Evolutionary conservation across 192 early-diverging fungal species (phyloP).

Genomic region (Coemansia biformis): DNA sequence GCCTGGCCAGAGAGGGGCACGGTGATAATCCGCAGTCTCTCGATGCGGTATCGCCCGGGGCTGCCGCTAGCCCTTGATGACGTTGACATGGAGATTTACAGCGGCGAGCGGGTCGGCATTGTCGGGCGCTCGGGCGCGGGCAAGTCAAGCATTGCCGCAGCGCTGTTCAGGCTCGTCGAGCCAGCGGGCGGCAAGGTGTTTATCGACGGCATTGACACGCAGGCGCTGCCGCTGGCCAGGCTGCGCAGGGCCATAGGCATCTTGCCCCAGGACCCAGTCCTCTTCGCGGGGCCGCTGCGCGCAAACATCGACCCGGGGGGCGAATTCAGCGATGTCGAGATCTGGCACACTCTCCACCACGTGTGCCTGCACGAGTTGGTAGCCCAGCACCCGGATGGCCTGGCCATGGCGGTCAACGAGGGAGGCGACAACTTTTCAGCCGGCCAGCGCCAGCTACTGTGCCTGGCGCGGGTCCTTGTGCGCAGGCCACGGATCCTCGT

Average conservation of each 20-base stretch:
- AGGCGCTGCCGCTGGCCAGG: conserved; percentile 51
- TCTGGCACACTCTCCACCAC: conserved; percentile 64
- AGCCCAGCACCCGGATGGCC: conserved; percentile 9
- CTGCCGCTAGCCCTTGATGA: conserved; percentile 32
- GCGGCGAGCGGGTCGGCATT: conserved; percentile 70
- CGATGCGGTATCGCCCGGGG: conserved; percentile 28
- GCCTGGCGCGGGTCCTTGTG: conserved; percentile 59
- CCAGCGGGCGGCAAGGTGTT: conserved; percentile 52
- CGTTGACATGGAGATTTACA: conserved; percentile 58
- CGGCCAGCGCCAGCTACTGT: conserved; percentile 72
- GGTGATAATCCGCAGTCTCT: conserved; percentile 31
- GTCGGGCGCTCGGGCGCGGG: conserved; percentile 85
- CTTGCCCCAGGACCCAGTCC: conserved; percentile 70
- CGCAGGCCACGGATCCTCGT: conserved; percentile 67
- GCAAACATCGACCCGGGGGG: conserved; percentile 68
- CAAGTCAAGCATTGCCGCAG: conserved; percentile 60
- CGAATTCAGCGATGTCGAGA: conserved; percentile 56
- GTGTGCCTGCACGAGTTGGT: conserved; percentile 30
- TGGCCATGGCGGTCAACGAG: conserved; percentile 49
- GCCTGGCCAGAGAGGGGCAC: conserved; percentile 37
- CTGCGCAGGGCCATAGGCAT: conserved; percentile 61
- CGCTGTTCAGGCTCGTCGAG: conserved; percentile 72
- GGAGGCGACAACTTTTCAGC: conserved; percentile 69
- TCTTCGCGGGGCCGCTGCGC: conserved; percentile 66
- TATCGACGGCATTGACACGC: conserved; percentile 66